A percentile compares a stretch with the other conserved stretches of the same genome.
These are phyloP conservation scores for Talaromyces liani DNA, from an alignment of 495 filamentous ascomycete species.

Conservation along the genomic window DNA sequence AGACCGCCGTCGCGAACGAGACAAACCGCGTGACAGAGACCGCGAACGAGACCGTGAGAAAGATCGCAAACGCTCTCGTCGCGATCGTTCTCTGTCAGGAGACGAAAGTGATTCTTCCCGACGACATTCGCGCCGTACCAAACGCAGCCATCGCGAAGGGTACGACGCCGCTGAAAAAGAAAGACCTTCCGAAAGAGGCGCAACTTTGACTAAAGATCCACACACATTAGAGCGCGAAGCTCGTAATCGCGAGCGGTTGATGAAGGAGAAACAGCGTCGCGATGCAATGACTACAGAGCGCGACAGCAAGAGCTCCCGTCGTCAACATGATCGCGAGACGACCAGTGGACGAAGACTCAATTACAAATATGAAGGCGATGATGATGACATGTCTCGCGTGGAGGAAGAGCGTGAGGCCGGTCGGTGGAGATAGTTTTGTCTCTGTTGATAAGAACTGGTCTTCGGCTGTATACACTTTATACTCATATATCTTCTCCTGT, in stretches of 20 bases:
- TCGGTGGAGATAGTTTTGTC: constrained; percentile 16
- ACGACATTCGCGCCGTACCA: constrained; percentile 35
- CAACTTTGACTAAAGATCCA: constrained; percentile 51
- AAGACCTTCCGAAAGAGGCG: constrained; percentile 11
- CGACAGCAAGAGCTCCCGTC: constrained; percentile 35
- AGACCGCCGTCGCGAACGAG: constrained; percentile 39
- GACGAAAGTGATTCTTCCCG: constrained; percentile 26
- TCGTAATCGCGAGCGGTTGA: constrained; percentile 64
- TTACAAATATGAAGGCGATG: constrained; percentile 56
- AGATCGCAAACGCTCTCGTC: constrained; percentile 49
- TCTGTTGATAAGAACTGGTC: background rate
- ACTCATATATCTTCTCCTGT: background rate
- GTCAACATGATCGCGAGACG: constrained; percentile 44
- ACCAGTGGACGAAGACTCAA: constrained; percentile 44
- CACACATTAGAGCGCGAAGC: constrained; percentile 72
- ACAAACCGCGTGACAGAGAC: constrained; percentile 36
- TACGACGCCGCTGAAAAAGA: constrained; percentile 16
- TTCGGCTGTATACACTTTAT: background rate
- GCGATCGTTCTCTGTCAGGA: constrained; percentile 40
- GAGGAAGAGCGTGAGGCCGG: constrained; percentile 41
- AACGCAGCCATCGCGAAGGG: constrained; percentile 25
- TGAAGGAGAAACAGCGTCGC: constrained; percentile 72
- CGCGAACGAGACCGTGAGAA: constrained; percentile 36
- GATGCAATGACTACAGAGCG: constrained; percentile 40
- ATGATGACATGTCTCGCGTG: constrained; percentile 34